phyloP scores from a whole-genome alignment of 192 early-diverging fungal genomes.

The Mortierella antarctica region DNA sequence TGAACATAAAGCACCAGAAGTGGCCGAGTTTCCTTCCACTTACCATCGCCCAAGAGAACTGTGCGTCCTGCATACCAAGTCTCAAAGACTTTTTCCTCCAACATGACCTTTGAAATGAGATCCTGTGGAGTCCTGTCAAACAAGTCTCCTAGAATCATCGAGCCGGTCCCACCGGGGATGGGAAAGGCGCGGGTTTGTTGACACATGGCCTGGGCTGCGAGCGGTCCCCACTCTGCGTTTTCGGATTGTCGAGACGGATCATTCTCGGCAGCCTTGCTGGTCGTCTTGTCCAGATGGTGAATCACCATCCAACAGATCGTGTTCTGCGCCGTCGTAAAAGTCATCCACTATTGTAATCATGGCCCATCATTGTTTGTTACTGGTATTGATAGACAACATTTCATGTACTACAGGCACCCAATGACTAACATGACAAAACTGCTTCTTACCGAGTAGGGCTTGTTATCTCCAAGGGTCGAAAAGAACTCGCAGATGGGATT shows the following conservation, averaged over 20 bases:
- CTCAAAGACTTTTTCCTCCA: conserved; percentile 26
- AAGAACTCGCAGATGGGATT: background rate
- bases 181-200: background rate
- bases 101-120: background rate
- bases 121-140: conserved; percentile 3
- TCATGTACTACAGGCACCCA: background rate
- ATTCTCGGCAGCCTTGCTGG: background rate
- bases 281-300: conserved; percentile 2
- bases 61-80: conserved; percentile 13
- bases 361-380: background rate
- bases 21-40: background rate
- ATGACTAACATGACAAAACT: background rate
- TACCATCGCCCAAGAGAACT: conserved; percentile 11
- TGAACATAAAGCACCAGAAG: background rate
- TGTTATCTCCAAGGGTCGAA: background rate
- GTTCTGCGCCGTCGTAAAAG: background rate
- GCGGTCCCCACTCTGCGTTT: conserved; percentile 15
- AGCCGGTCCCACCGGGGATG: background rate
- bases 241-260: background rate
- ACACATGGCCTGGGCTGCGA: background rate
- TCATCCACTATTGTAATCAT: conserved; percentile 7
- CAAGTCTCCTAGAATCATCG: background rate
- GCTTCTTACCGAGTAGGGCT: background rate
- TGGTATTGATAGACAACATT: background rate
- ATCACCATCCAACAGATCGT: conserved; percentile 7